phyloP scores from a whole-genome alignment of 1,284 basidiomycete species.

The Tilletia caries region DNA sequence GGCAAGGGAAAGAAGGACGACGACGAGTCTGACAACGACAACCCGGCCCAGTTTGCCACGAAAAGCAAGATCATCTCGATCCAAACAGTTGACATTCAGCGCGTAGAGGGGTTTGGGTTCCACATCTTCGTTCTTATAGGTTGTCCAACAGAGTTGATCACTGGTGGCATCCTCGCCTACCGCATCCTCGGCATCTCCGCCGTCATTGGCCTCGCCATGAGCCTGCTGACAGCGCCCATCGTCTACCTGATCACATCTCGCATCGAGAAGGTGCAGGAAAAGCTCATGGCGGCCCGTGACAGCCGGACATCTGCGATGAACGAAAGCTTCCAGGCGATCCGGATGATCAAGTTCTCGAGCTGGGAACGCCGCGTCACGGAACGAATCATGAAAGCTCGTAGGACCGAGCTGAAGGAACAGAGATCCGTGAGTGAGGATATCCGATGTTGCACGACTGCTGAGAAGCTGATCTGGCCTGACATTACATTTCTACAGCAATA shows the following conservation, averaged over 20 bases:
- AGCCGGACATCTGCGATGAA: slow-evolving; percentile 29
- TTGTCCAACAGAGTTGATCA: slow-evolving; percentile 20
- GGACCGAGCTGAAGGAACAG: slow-evolving; percentile 23
- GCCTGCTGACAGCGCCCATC: slow-evolving; percentile 28
- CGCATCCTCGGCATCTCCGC: slow-evolving; percentile 37
- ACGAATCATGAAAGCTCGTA: slow-evolving; percentile 21
- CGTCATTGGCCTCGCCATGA: slow-evolving; percentile 27
- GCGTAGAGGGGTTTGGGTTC: slow-evolving; percentile 16
- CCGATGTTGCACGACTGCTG: not conserved
- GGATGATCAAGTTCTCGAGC: slow-evolving; percentile 43
- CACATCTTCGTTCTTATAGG: slow-evolving; percentile 19
- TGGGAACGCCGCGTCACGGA: slow-evolving; percentile 32
- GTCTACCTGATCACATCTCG: slow-evolving; percentile 13
- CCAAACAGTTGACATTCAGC: slow-evolving; percentile 26
- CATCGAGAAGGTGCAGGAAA: slow-evolving; percentile 16
- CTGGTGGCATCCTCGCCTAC: slow-evolving; percentile 32
- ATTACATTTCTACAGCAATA: slow-evolving; percentile 11
- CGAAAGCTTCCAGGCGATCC: slow-evolving; percentile 32
- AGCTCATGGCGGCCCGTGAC: slow-evolving; percentile 27
- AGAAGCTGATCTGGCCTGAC: not conserved
- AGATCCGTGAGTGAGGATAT: slow-evolving; percentile 13
- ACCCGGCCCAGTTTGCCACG: slow-evolving; percentile 23
- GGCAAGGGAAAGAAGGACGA: slow-evolving; percentile 39
- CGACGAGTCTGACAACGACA: slow-evolving; percentile 14
- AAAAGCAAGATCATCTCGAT: slow-evolving; percentile 33